Conservation (phyloP, 1,284 basidiomycete species). For the Leccinum ponderosum region DNA sequence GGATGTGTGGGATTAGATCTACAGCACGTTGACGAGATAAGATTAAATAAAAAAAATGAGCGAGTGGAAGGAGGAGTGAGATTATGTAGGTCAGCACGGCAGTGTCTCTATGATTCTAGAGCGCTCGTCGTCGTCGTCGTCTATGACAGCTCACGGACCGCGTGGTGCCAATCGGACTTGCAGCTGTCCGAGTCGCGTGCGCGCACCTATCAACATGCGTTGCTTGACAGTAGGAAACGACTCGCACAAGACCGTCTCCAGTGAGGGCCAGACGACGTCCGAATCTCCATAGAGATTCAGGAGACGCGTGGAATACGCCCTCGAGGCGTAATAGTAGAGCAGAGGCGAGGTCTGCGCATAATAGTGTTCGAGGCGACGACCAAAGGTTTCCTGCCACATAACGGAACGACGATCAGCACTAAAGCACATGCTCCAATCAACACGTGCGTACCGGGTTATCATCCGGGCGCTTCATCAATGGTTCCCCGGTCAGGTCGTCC, state of each 20-base stretch:
- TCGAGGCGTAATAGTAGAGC: slow-evolving; percentile 69
- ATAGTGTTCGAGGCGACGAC: slow-evolving; percentile 78
- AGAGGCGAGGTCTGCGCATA: slow-evolving; percentile 86
- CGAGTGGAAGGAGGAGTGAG: slow-evolving; percentile 4
- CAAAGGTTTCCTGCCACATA: slow-evolving; percentile 72
- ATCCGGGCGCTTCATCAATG: slow-evolving; percentile 85
- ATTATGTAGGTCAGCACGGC: not conserved
- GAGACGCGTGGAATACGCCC: slow-evolving; percentile 31
- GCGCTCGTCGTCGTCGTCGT: not conserved
- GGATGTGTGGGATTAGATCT: slow-evolving; percentile 15
- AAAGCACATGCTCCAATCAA: not conserved
- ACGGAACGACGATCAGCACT: slow-evolving; percentile 6
- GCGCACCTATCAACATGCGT: slow-evolving; percentile 9
- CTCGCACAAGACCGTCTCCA: slow-evolving; percentile 21
- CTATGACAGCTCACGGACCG: slow-evolving; percentile 17
- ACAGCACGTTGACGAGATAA: slow-evolving; percentile 22
- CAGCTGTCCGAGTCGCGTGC: slow-evolving; percentile 20
- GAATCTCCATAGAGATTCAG: slow-evolving; percentile 28
- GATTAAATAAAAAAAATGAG: slow-evolving; percentile 9
- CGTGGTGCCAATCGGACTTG: slow-evolving; percentile 15
- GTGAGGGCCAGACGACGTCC: slow-evolving; percentile 23
- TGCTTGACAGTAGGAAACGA: slow-evolving; percentile 19
- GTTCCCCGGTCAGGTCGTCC: slow-evolving; percentile 95
- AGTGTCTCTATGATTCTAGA: not conserved
- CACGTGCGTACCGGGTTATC: slow-evolving; percentile 77